These are phyloP conservation scores for Mediolabrus comicus DNA, from an alignment of 108 stramenopile genomes.

Conservation along the genomic window DNA sequence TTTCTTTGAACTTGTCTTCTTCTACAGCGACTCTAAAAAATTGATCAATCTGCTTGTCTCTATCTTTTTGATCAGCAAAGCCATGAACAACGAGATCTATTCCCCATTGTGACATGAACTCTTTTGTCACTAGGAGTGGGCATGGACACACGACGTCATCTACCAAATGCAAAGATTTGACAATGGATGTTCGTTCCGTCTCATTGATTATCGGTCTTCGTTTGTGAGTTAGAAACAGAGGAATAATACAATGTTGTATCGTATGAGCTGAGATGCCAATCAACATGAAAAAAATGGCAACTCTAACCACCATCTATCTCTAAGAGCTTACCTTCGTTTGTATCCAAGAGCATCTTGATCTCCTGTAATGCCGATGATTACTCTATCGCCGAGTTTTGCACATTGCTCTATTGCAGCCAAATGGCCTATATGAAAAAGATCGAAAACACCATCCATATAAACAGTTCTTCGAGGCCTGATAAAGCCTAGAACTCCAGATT, in stretches of 20 bases:
- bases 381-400: conserved; percentile 43
- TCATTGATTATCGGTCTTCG: conserved; percentile 61
- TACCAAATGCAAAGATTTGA: conserved; percentile 48
- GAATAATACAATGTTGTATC: too few relatives aligned
- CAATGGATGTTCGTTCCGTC: conserved; percentile 56
- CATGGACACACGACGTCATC: conserved; percentile 68
- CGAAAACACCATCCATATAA: conserved; percentile 80
- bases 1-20: conserved; percentile 56
- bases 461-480: conserved; percentile 42
- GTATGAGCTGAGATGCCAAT: too few relatives aligned
- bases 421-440: conserved; percentile 80
- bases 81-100: conserved; percentile 83
- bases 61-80: conserved; percentile 61
- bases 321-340: too few relatives aligned
- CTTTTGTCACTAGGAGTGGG: conserved; percentile 62
- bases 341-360: conserved; percentile 69
- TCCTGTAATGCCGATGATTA: conserved; percentile 72
- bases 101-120: conserved; percentile 57
- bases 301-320: too few relatives aligned
- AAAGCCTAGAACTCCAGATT: not conserved
- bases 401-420: conserved; percentile 69
- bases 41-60: conserved; percentile 45
- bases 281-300: too few relatives aligned
- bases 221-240: too few relatives aligned
- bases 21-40: conserved; percentile 57